Base-by-base conservation (phyloP, 2,329 filamentous ascomycete genomes). In the Penicillium sp. region DNA sequence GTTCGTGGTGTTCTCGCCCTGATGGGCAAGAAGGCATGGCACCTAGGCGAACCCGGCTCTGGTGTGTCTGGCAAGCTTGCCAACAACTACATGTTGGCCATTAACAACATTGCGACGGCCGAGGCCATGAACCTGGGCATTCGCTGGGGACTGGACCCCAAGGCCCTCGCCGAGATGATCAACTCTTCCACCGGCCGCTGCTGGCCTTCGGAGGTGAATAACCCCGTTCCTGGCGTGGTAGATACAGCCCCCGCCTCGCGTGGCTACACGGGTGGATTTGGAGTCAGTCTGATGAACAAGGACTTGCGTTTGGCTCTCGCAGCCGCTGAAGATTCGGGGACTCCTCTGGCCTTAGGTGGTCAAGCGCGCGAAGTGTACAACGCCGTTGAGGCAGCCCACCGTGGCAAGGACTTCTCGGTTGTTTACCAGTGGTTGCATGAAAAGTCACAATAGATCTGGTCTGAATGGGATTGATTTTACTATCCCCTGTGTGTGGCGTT, bases 181-280 rank as follows among this genome's bases (percentile, higher is more conserved):
- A 97, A 97, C 69, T 88, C 89, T 3, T 94, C 90, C 62, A 97
- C 93, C 0, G 94, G 94, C n/a, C 84, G 82, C 59, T 97, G 92
- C 80, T 99, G 94, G 94, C 91, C 93, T 1, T 94, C 88, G 64
- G 92, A 97, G 75, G 79, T 96, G 56, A 99, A 99, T 75, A 97
- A 97, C 68, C 94, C 94, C 0, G 91, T 97, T 3, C 86, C 86
- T 9, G 92, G 91, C 12, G 91, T 97, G 0, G 81, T 93, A 18
- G 85, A 87, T 54, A 84, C 81, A 0, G 84, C 90, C 2, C 91
- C 93, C 0, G 88, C 91, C 0, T 83, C 80, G 48, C 80, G 88
- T 50, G 91, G 88, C 47, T 99, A 91, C 64, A 73, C 77, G 15
- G 90, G 90, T 39, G 90, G 90, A 0, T 94, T 93, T 60, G 88